Evolutionary conservation across 805 yeast genomes (phyloP), one percentile per base, ranked within the genome.

Genomic region (Hanseniaspora meyeri): DNA sequence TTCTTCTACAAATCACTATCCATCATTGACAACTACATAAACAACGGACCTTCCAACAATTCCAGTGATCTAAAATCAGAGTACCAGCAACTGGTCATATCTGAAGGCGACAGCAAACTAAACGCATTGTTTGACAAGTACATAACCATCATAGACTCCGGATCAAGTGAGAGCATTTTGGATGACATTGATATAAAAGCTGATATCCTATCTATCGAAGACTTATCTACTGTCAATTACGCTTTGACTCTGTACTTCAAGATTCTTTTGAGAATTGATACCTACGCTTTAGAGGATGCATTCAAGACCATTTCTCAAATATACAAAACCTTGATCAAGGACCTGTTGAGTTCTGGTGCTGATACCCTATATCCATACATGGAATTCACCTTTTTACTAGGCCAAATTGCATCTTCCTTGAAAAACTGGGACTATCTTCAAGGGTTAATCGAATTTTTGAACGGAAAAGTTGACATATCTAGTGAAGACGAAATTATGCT

Each of bases 401-500:
- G 57, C 3, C 40, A 37, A 17, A 19, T 53, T 11, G 20, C 57
- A 2, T 32, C 43, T n/a, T 24, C 17, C 29, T 53, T 58, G 19
- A 60, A 60, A 43, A 34, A 51, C 19, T 57, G 59, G 53, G 43
- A 57, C 5, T 54, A 60, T 6, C 19, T 43, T 9, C 47, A 55
- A 19, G 56, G 58, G 6, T 12, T 55, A 11, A 45, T 32, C 29
- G 55, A 59, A n/a, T 61, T 61, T 46, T 49, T 62, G 20, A 60
- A 62, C 32, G 55, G 36, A 6, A 50, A 46, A 32, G 78, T 78
- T 65, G 77, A 82, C 38, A 75, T 64, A 27, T 54, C 68, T 9
- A 66, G 66, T 57, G 72, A 83, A 62, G 96, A 89, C 70, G 84
- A 81, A 61, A 77, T 90, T 38, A 78, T 87, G 49, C 80, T 79